Percentiles rank a stretch among this genome's conserved stretches.
These are phyloP conservation scores for Inosperma sp. DNA, from an alignment of 768 basidiomycete species.

Conservation along the genomic window DNA sequence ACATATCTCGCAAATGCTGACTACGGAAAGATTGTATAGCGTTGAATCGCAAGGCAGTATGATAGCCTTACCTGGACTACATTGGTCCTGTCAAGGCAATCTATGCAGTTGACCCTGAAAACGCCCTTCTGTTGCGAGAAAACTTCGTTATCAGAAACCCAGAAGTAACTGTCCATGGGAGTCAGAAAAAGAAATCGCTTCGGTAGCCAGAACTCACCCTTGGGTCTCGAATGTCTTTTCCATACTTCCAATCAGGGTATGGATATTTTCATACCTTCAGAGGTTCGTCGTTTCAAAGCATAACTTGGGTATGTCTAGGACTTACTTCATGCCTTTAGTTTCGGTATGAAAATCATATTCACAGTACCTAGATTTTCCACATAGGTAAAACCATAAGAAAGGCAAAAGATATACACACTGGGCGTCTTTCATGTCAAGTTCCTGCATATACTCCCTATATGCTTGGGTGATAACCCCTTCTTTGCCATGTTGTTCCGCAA, in stretches of 20 bases:
- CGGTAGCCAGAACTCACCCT: too few species aligned
- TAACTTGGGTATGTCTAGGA: conserved; percentile 6
- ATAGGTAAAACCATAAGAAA: not conserved
- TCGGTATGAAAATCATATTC: conserved; percentile 94
- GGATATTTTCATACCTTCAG: conserved; percentile 82
- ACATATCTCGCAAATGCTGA: conserved; percentile 89
- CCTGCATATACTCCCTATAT: conserved; percentile 65
- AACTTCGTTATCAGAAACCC: conserved; percentile 1
- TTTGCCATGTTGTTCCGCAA: conserved; percentile 88
- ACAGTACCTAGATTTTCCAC: conserved; percentile 48
- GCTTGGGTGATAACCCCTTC: conserved; percentile 77
- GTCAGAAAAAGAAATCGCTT: conserved; percentile 11
- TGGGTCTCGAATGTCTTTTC: conserved; percentile 73
- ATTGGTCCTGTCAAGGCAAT: conserved; percentile 92
- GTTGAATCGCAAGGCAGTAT: conserved; percentile 6
- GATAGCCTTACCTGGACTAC: conserved; percentile 68
- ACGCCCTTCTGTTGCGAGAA: conserved; percentile 71
- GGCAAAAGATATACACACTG: conserved; percentile 37
- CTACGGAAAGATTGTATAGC: conserved; percentile 32
- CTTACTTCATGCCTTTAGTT: conserved; percentile 91
- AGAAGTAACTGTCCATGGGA: conserved; percentile 4
- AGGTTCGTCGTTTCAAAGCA: conserved; percentile 10
- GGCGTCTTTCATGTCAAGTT: conserved; percentile 50
- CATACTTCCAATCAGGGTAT: conserved; percentile 65
- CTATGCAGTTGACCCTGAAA: conserved; percentile 92